Conservation (phyloP, 2,329 filamentous ascomycete genomes). For the Xylariales sp. region DNA sequence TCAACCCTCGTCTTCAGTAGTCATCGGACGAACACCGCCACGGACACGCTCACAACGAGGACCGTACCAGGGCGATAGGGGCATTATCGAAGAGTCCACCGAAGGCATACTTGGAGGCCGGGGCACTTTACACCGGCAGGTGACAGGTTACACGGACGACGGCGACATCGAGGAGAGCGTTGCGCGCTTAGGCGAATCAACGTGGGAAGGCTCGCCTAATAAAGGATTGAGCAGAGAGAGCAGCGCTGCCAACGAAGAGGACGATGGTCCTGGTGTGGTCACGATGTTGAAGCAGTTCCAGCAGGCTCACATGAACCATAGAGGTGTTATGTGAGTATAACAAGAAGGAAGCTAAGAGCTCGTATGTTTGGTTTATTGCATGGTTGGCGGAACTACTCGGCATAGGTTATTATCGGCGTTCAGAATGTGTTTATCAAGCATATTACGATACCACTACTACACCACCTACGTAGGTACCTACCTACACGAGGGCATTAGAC, state of each 20-base stretch:
- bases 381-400: slow-evolving; percentile 12
- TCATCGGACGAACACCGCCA: slow-evolving; percentile 60
- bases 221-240: slow-evolving; percentile 64
- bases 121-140: slow-evolving; percentile 52
- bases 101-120: slow-evolving; percentile 58
- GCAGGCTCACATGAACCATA: slow-evolving; percentile 65
- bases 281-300: slow-evolving; percentile 70
- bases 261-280: slow-evolving; percentile 65
- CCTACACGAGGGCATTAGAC: slow-evolving; percentile 16
- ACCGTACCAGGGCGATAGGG: slow-evolving; percentile 60
- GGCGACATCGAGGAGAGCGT: slow-evolving; percentile 67
- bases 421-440: slow-evolving; percentile 21
- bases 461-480: background rate
- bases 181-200: slow-evolving; percentile 66
- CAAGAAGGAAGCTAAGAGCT: background rate
- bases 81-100: slow-evolving; percentile 66
- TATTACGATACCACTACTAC: slow-evolving; percentile 31
- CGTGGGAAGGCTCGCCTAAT: slow-evolving; percentile 68
- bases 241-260: slow-evolving; percentile 59
- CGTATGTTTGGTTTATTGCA: slow-evolving; percentile 11
- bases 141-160: slow-evolving; percentile 66
- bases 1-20: slow-evolving; percentile 68
- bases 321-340: slow-evolving; percentile 51
- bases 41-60: slow-evolving; percentile 58
- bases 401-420: slow-evolving; percentile 20